Conservation (phyloP, 2,329 filamentous ascomycete species). For the Alternaria brassicicola region DNA sequence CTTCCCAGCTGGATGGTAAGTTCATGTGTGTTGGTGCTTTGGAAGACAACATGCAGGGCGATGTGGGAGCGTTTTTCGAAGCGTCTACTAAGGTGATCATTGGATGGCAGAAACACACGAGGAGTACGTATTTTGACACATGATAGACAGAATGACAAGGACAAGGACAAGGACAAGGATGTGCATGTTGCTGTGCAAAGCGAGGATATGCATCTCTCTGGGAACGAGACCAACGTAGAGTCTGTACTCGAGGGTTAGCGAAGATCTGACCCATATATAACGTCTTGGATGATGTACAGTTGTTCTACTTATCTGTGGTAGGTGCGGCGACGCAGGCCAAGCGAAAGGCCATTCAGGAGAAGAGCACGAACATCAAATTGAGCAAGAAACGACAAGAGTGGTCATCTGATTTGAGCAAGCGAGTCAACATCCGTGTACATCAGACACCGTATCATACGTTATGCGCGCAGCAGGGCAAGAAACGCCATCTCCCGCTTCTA, state of each 20-base stretch:
- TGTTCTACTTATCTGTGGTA: neutral
- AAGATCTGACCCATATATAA: neutral
- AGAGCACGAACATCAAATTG: neutral
- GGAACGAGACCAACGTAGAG: neutral
- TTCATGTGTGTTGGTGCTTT: neutral
- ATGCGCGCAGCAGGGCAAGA: slow-evolving; percentile 3
- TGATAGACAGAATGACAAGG: neutral
- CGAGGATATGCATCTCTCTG: neutral
- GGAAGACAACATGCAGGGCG: neutral
- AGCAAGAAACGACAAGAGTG: neutral
- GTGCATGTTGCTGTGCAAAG: neutral
- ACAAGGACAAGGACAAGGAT: neutral
- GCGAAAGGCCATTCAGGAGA: neutral
- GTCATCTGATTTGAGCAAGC: neutral
- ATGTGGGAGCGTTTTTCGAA: neutral
- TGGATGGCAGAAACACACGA: neutral
- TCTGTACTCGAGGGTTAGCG: neutral
- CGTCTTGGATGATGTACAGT: neutral
- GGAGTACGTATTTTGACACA: neutral
- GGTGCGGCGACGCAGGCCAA: neutral
- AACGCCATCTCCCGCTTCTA: slow-evolving; percentile 8
- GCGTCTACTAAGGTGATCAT: neutral
- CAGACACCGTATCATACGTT: neutral
- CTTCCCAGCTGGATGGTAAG: neutral
- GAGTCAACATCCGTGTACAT: neutral